These are phyloP conservation scores for Marvania coccoides DNA, from an alignment of 139 green algal genomes.

Conservation along the genomic window DNA sequence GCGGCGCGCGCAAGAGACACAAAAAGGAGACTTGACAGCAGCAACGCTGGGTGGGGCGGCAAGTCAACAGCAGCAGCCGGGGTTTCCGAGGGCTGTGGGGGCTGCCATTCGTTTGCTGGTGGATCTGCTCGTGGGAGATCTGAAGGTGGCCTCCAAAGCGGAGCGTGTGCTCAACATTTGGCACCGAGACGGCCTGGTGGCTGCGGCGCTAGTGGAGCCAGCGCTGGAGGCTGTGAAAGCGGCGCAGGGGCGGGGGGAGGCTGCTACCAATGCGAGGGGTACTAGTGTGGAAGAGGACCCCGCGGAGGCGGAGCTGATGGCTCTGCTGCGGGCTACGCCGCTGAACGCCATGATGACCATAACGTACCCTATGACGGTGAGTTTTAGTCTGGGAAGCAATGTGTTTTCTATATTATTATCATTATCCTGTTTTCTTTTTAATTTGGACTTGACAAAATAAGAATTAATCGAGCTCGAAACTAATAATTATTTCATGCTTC, in stretches of 20 bases:
- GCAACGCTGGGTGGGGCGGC: too few relatives aligned
- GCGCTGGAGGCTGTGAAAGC: background rate
- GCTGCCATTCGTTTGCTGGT: constrained; percentile 7
- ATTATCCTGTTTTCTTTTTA: too few relatives aligned
- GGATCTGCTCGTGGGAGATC: background rate
- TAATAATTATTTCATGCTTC: too few relatives aligned
- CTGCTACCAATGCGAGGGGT: background rate
- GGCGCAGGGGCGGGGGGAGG: background rate
- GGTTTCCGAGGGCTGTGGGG: constrained; percentile 1
- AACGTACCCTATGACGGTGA: constrained; percentile 2
- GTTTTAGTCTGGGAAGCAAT: too few relatives aligned
- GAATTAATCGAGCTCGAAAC: too few relatives aligned
- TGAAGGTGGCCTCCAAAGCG: constrained; percentile 2
- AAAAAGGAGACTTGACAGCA: too few relatives aligned
- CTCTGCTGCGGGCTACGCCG: background rate
- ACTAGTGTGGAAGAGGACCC: background rate
- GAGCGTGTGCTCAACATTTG: background rate
- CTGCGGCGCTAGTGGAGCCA: background rate
- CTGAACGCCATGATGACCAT: background rate
- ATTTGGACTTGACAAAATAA: too few relatives aligned
- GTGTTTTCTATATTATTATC: too few relatives aligned
- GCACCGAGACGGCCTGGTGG: background rate
- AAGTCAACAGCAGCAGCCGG: background rate
- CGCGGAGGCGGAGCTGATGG: background rate
- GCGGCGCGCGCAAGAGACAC: background rate